phyloP scores from a whole-genome alignment of 2,329 filamentous ascomycete genomes.

The Dryadomyces quercus-mongolicae region DNA sequence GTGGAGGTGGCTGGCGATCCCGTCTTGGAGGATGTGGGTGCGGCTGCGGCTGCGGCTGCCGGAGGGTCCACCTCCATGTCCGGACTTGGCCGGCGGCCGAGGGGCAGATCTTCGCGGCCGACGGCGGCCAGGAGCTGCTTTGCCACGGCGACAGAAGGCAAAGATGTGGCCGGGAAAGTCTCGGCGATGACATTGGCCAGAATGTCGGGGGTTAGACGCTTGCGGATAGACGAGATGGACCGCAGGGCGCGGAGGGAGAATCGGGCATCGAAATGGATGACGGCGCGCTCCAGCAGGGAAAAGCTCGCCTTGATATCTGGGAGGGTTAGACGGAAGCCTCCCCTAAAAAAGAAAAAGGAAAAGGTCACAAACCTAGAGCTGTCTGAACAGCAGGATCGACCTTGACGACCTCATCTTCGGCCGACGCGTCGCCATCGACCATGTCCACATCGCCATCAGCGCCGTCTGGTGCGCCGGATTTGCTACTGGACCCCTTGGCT shows the following conservation, averaged over 20 bases:
- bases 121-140: conserved; percentile 60
- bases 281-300: conserved; percentile 78
- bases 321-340: not conserved
- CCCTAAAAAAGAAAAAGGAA: not conserved
- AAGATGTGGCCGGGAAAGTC: conserved; percentile 51
- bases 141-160: conserved; percentile 50
- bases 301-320: conserved; percentile 94
- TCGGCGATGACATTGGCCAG: conserved; percentile 70
- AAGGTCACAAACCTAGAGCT: conserved; percentile 39
- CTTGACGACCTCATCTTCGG: conserved; percentile 35
- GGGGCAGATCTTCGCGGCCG: conserved; percentile 51
- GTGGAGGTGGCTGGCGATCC: not conserved
- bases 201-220: conserved; percentile 73
- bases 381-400: conserved; percentile 49
- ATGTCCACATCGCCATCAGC: conserved; percentile 60
- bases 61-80: conserved; percentile 66
- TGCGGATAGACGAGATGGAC: conserved; percentile 91
- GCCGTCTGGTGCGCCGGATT: conserved; percentile 34
- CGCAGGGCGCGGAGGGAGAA: conserved; percentile 90
- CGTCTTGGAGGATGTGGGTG: not conserved
- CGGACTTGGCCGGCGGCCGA: conserved; percentile 41
- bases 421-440: conserved; percentile 43
- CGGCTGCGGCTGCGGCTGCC: not conserved
- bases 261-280: conserved; percentile 84
- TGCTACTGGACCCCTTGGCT: conserved; percentile 20